These are phyloP conservation scores for Dalechampia spathulata DNA, from an alignment of 441 rosid species.

Conservation along the genomic window DNA sequence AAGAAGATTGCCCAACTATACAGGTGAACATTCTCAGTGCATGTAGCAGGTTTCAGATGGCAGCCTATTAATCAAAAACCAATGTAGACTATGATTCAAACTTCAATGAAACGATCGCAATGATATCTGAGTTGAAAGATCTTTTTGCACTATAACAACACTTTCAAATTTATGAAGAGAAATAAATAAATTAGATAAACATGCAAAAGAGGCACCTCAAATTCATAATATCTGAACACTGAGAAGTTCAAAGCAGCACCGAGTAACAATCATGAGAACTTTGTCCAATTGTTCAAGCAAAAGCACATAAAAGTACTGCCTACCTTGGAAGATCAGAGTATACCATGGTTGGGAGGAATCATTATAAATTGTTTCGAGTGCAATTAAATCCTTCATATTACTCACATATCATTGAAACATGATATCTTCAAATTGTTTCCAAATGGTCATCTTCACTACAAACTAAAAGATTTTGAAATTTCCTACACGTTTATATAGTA, in stretches of 20 bases:
- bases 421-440: too few species aligned
- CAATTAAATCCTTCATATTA: too few species aligned
- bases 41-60: too few species aligned
- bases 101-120: neutral
- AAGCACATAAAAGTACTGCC: neutral
- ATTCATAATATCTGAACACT: neutral
- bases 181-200: neutral
- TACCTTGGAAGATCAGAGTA: neutral
- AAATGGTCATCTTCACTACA: too few species aligned
- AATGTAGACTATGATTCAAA: too few species aligned
- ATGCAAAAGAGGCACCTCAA: neutral
- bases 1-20: neutral
- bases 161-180: neutral
- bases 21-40: neutral
- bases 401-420: too few species aligned
- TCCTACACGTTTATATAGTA: neutral
- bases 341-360: neutral
- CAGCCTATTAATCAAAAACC: too few species aligned
- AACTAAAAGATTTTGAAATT: neutral
- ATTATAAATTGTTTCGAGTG: neutral
- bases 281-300: neutral
- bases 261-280: neutral
- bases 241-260: neutral
- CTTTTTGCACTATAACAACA: neutral
- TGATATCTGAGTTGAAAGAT: neutral